Percentiles rank a stretch among this genome's conserved stretches.
Conservation (phyloP, 192 early-diverging fungal genomes). For the Coemansia sp. region DNA sequence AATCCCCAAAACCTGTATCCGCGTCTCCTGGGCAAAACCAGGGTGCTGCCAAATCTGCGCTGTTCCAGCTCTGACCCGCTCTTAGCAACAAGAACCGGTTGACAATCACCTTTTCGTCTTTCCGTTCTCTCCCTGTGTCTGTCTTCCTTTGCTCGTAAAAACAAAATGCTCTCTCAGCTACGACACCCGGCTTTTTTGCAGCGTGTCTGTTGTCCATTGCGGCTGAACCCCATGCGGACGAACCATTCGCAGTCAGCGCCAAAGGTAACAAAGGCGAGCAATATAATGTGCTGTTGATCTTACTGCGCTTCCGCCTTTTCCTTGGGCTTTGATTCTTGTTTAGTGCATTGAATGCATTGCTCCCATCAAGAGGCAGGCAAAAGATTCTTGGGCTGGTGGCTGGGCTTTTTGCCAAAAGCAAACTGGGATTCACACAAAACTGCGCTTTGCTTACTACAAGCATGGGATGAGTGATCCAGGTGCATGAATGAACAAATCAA, state of each 20-base stretch:
- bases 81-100: background rate
- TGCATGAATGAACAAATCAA: background rate
- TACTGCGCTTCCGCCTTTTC: too few species aligned
- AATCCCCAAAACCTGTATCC: too few species aligned
- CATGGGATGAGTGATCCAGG: background rate
- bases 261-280: slow-evolving; percentile 16
- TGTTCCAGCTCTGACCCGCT: background rate
- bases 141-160: background rate
- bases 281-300: background rate
- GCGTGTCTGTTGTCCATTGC: background rate
- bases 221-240: background rate
- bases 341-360: background rate
- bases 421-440: background rate
- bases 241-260: slow-evolving; percentile 10
- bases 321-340: slow-evolving; percentile 6
- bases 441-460: background rate
- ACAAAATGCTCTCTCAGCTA: slow-evolving; percentile 3
- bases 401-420: background rate
- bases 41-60: too few species aligned
- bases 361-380: background rate
- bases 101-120: background rate
- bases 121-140: too few species aligned
- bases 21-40: too few species aligned
- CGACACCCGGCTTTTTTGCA: background rate
- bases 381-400: background rate